Evolutionary conservation across 108 stramenopile species (phyloP).

Genomic region (Nannochloropsis granulata): DNA sequence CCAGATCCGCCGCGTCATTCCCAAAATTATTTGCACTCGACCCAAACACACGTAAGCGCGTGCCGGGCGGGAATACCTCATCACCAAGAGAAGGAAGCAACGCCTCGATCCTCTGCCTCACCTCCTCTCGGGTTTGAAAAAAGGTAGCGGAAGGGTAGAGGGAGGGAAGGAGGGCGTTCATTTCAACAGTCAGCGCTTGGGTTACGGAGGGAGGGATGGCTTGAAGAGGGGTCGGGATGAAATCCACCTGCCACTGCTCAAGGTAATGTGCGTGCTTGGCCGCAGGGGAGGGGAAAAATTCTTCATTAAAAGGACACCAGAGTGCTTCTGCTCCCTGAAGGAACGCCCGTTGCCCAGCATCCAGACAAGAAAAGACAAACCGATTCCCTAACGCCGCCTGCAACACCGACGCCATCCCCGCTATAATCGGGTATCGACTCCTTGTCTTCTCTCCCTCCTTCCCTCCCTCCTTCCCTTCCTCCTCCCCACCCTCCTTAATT

Average conservation of each 20-base stretch:
- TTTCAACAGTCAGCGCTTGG: background rate
- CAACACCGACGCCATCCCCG: background rate
- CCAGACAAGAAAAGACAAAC: background rate
- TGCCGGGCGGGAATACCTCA: slow-evolving; percentile 11
- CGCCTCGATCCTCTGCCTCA: background rate
- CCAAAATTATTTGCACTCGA: slow-evolving; percentile 44
- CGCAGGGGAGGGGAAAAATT: background rate
- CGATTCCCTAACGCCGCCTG: background rate
- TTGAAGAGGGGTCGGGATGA: background rate
- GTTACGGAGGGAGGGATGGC: background rate
- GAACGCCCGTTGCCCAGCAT: background rate
- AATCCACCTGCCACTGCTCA: background rate
- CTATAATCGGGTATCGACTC: background rate
- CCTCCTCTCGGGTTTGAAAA: background rate
- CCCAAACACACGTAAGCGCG: slow-evolving; percentile 27
- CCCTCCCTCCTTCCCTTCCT: background rate
- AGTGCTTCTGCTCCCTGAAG: background rate
- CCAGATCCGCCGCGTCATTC: slow-evolving; percentile 31
- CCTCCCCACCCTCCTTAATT: background rate
- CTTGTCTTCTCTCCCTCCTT: background rate
- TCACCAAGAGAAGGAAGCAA: background rate
- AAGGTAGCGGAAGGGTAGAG: background rate
- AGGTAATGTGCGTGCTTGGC: background rate
- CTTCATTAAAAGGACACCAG: background rate
- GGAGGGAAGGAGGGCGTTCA: background rate